Percentiles rank a stretch among this genome's conserved stretches.
phyloP scores from a whole-genome alignment of 768 basidiomycete genomes.

The Pleurotus cornucopiae region DNA sequence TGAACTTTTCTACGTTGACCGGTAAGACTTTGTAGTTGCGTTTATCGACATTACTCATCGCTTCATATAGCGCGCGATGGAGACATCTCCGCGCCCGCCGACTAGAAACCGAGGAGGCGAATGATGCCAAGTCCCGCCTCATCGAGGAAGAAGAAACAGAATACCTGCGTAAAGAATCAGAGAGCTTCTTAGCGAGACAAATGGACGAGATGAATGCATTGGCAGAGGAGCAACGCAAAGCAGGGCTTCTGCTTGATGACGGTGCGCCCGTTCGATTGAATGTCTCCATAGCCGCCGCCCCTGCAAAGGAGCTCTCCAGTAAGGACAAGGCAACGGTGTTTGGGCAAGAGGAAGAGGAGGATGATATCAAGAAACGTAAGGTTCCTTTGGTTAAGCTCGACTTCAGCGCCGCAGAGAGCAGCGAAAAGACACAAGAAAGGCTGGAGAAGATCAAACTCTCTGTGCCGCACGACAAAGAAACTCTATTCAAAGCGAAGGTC shows the following conservation, averaged over 20 bases:
- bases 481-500: conserved; percentile 78
- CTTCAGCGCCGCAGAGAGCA: conserved; percentile 76
- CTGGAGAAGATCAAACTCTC: conserved; percentile 72
- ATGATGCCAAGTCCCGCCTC: conserved; percentile 77
- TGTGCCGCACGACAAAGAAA: conserved; percentile 76
- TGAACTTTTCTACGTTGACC: conserved; percentile 88
- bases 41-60: conserved; percentile 4
- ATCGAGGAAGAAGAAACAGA: conserved; percentile 86
- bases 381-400: conserved; percentile 88
- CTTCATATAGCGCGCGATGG: conserved; percentile 68
- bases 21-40: conserved; percentile 42
- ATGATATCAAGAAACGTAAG: conserved; percentile 77
- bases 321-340: conserved; percentile 64
- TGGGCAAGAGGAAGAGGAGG: conserved; percentile 82
- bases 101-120: conserved; percentile 73
- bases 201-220: conserved; percentile 96
- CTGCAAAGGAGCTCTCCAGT: conserved; percentile 34
- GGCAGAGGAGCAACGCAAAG: conserved; percentile 86
- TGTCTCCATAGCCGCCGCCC: conserved; percentile 58
- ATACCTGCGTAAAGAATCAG: conserved; percentile 84
- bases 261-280: conserved; percentile 86
- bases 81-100: conserved; percentile 68
- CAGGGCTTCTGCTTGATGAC: conserved; percentile 86
- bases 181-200: conserved; percentile 88
- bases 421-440: conserved; percentile 74